Evolutionary conservation across 2,329 filamentous ascomycete genomes (phyloP), one percentile per base, ranked within the genome.

Genomic region (Trematosphaeria pertusa): DNA sequence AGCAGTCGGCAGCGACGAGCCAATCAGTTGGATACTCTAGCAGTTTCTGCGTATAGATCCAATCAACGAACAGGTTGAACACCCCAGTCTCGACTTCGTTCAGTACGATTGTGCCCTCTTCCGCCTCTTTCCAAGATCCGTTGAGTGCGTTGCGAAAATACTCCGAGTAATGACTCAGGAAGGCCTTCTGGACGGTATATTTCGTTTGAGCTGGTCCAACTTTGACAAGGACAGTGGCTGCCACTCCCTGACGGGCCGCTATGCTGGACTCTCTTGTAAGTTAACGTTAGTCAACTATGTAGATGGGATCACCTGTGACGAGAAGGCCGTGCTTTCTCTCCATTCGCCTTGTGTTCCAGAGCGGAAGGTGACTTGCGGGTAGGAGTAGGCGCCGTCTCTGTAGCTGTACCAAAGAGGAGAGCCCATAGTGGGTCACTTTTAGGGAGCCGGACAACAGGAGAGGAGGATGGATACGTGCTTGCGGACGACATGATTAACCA

Each of bases 51-150:
- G 41, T 49, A 21, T 56, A 53, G 14, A 56, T 20, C 53, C 50
- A 56, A 17, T 53, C 37, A 12, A 56, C 47, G 32, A 53, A 54
- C 5, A 53, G 26, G 20, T 50, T 51, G 43, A 46, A 50, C 20
- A 38, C 39, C 11, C 30, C 28, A 9, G 41, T 15, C 9, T 52
- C 46, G 14, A 52, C 42, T 18, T 59, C 50, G 10, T 31, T 41
- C 3, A 59, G 45, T 4, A 40, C 30, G 4, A 59, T 18, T 3
- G 14, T 19, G 9, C 43, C 36, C 9, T 56, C 48, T 7, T 43
- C 17, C 10, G 39, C 40, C 20, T 56, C 52, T 20, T 34, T 31
- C 48, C 54, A 59, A 3, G 24, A 19, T 5, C 50, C 51, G n/a
- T 31, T 20, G 19, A 59, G 43, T 3, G 53, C 50, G 7, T 31